phyloP scores from a whole-genome alignment of 2,329 filamentous ascomycete genomes.

The Apiospora aurea region DNA sequence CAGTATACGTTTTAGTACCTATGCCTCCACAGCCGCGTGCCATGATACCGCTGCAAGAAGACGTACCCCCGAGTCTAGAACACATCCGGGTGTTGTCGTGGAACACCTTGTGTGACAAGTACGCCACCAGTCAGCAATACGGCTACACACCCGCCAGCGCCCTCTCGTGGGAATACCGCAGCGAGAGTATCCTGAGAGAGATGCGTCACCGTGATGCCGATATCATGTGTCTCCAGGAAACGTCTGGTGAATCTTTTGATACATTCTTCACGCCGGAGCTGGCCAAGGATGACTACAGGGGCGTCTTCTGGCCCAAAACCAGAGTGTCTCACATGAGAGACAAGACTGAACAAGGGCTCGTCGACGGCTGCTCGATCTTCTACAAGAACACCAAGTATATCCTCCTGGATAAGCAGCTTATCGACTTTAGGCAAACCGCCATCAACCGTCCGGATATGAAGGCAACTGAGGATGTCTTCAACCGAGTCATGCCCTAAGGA shows the following conservation, averaged over 20 bases:
- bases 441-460: constrained; percentile 98
- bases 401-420: constrained; percentile 89
- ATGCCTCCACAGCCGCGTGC: constrained; percentile 78
- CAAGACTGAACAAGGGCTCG: constrained; percentile 78
- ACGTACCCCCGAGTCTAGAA: constrained; percentile 65
- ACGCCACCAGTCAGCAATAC: constrained; percentile 83
- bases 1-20: constrained; percentile 63
- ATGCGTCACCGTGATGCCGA: constrained; percentile 82
- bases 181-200: constrained; percentile 83
- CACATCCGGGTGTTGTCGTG: constrained; percentile 88
- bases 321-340: constrained; percentile 91
- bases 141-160: constrained; percentile 88
- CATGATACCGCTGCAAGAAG: constrained; percentile 79
- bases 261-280: constrained; percentile 89
- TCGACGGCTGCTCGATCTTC: constrained; percentile 96
- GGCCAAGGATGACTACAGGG: constrained; percentile 88
- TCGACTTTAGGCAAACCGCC: constrained; percentile 90
- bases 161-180: constrained; percentile 86
- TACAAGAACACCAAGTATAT: constrained; percentile 96
- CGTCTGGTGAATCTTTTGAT: constrained; percentile 90
- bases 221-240: constrained; percentile 91
- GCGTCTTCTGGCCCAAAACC: constrained; percentile 90
- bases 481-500: constrained; percentile 98
- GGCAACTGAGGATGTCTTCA: constrained; percentile 96
- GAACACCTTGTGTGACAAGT: constrained; percentile 96